Percentiles rank a stretch among this genome's conserved stretches.
Conservation (phyloP, 192 early-diverging fungal genomes). For the Coemansia sp. region DNA sequence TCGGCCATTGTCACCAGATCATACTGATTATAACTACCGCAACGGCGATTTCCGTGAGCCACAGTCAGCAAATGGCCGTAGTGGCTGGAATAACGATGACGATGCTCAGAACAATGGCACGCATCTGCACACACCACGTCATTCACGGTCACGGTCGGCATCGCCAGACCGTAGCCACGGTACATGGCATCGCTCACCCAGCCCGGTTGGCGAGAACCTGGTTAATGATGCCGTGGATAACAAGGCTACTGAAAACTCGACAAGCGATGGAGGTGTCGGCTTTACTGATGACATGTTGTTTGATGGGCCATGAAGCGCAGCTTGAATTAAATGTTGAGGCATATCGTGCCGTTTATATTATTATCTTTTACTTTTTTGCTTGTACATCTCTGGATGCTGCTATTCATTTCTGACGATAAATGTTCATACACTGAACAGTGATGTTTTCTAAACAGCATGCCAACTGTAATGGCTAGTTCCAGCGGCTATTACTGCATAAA, state of each 20-base stretch:
- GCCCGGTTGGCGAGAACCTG: neutral
- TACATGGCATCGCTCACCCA: constrained; percentile 8
- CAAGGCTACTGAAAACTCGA: neutral
- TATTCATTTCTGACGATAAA: neutral
- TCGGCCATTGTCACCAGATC: neutral
- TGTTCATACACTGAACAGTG: neutral
- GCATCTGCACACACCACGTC: neutral
- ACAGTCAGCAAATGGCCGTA: constrained; percentile 2
- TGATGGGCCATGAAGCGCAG: constrained; percentile 9
- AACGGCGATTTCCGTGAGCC: constrained; percentile 1
- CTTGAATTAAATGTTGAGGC: neutral
- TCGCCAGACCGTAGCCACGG: constrained; percentile 4
- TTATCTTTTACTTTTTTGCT: neutral
- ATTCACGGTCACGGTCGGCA: constrained; percentile 7
- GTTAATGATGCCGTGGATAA: constrained; percentile 3
- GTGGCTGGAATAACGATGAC: neutral
- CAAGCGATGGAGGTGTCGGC: neutral
- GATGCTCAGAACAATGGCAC: neutral
- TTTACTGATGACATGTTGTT: constrained; percentile 25
- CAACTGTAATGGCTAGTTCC: neutral
- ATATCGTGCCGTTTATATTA: neutral
- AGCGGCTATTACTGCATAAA: neutral
- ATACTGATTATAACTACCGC: neutral
- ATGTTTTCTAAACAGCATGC: neutral
- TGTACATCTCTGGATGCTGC: neutral